Evolutionary conservation across 2,329 filamentous ascomycete species (phyloP), one percentile per base, ranked within the genome.

Genomic region (Aspergillus pseudoviridinutans): DNA sequence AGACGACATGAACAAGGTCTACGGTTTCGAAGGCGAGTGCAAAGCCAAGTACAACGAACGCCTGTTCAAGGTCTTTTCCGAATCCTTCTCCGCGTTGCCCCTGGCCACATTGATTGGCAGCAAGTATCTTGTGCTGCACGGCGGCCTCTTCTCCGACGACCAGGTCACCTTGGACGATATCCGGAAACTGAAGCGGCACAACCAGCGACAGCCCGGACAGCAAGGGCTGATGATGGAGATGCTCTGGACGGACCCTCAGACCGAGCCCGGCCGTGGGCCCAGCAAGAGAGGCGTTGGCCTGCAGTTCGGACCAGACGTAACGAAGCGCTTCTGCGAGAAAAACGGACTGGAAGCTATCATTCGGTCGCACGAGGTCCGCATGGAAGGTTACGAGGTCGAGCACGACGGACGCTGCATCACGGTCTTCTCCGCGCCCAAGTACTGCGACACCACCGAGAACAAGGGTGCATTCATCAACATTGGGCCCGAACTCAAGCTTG

Each of bases 161-260:
- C 94, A 90, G 65, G 83, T 93, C 62, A 92, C 90, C 0, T 79
- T 99, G 53, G 91, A 97, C 65, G 93, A 99, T 71, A 95, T 99
- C 65, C 86, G 94, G 64, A 95, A 96, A 78, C 81, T 97, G 57
- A 88, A 97, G 76, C 84, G 93, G 64, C 92, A 97, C 78, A 87
- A 85, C 73, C 94, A 97, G 77, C 84, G 91, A 60, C 93, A 97
- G 70, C 93, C 94, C 2, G 94, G 94, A 32, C 94, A 99, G 74
- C 80, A 89, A 51, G 94, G 94, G 14, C 79, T 99, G 67, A 99
- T 99, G 94, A 99, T 99, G 94, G 94, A 99, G 78, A 99, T 99
- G 94, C 84, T 99, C 50, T 99, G 94, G 94, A 97, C 94, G 0
- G 94, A 99, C 72, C 94, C 94, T 2, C 94, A 99, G 74, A 83